Conservation (phyloP, 1,139 yeast genomes). For the Yamadazyma pseudoaaseri region DNA sequence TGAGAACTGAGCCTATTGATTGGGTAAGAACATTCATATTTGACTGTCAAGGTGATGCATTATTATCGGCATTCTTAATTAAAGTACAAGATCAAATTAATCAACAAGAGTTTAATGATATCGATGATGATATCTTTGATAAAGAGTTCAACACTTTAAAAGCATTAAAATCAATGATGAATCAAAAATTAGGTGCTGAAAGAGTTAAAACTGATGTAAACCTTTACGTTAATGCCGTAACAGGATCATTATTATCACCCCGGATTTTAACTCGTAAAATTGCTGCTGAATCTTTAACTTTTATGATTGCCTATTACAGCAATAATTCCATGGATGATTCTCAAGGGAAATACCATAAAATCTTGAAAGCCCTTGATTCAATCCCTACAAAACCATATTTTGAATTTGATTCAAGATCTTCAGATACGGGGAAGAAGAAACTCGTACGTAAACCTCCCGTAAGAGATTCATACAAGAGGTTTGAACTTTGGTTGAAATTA, state of each 20-base stretch:
- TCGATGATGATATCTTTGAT: conserved; percentile 46
- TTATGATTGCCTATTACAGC: conserved; percentile 44
- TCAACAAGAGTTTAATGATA: conserved; percentile 34
- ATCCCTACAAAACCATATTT: conserved; percentile 62
- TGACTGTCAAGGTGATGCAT: conserved; percentile 85
- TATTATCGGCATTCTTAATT: conserved; percentile 49
- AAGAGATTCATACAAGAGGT: conserved; percentile 50
- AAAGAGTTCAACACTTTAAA: conserved; percentile 47
- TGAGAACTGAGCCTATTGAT: conserved; percentile 85
- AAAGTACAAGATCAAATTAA: conserved; percentile 40
- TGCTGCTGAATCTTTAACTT: conserved; percentile 72
- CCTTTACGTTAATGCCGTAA: conserved; percentile 39
- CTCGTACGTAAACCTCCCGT: conserved; percentile 42
- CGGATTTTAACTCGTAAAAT: conserved; percentile 73
- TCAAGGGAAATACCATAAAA: conserved; percentile 58
- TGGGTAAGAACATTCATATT: conserved; percentile 83
- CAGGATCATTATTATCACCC: conserved; percentile 51
- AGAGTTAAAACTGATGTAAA: conserved; percentile 42
- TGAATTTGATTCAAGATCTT: conserved; percentile 29
- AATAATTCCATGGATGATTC: conserved; percentile 26
- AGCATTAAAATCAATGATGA: conserved; percentile 49
- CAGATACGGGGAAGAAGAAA: conserved; percentile 16
- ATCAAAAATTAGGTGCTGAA: conserved; percentile 45
- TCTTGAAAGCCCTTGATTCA: conserved; percentile 61
- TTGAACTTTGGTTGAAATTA: conserved; percentile 82